Conservation (phyloP, 2,329 filamentous ascomycete species). For the Neofusicoccum parvum region DNA sequence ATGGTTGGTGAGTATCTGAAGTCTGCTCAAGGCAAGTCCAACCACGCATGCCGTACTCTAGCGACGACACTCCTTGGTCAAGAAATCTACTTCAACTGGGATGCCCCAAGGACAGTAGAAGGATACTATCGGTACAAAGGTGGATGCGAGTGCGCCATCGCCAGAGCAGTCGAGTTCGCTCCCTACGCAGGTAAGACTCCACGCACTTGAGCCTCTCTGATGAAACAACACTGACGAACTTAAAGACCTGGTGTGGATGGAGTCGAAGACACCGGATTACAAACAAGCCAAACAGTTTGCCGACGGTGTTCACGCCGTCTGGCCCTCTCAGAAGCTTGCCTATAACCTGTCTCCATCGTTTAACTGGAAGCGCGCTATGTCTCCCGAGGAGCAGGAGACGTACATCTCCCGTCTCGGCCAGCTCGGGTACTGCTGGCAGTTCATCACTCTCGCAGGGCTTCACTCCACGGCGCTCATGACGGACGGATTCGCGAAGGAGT, state of each 20-base stretch:
- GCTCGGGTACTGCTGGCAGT: constrained; percentile 98
- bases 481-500: constrained; percentile 84
- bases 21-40: neutral
- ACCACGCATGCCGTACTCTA: neutral
- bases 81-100: constrained; percentile 93
- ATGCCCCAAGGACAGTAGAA: constrained; percentile 84
- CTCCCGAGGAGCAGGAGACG: constrained; percentile 90
- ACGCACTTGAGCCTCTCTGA: neutral
- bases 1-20: neutral
- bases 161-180: constrained; percentile 86
- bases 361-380: constrained; percentile 99
- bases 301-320: constrained; percentile 87
- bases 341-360: constrained; percentile 99
- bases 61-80: constrained; percentile 62
- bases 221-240: no score
- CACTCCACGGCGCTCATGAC: constrained; percentile 93
- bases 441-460: constrained; percentile 95
- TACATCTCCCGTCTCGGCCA: constrained; percentile 87
- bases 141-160: constrained; percentile 87
- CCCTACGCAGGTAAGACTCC: constrained; percentile 62
- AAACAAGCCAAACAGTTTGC: constrained; percentile 91
- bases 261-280: constrained; percentile 93
- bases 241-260: constrained; percentile 95
- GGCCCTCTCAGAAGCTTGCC: constrained; percentile 93
- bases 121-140: constrained; percentile 93